Percentiles rank a stretch among this genome's conserved stretches.
phyloP scores from a whole-genome alignment of 2,329 filamentous ascomycete genomes.

The Botrytis deweyae region DNA sequence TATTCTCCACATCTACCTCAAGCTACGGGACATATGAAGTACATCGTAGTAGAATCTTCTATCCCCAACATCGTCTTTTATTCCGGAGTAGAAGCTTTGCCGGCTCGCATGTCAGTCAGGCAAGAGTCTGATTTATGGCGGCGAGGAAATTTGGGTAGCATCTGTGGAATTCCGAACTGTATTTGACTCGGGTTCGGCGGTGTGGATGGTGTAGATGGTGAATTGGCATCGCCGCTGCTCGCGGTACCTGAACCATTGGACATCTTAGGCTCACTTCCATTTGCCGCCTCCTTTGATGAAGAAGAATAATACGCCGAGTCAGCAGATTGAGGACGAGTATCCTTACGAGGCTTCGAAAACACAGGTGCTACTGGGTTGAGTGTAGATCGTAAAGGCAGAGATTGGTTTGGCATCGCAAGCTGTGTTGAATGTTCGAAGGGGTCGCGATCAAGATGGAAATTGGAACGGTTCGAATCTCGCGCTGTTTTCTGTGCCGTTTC shows the following conservation, averaged over 20 bases:
- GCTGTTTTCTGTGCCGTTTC: background rate
- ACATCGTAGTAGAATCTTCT: background rate
- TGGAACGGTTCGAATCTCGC: background rate
- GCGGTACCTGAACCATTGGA: background rate
- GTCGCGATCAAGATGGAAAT: background rate
- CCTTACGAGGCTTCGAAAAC: background rate
- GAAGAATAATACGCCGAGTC: background rate
- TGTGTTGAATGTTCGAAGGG: background rate
- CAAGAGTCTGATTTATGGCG: background rate
- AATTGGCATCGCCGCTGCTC: too few species aligned
- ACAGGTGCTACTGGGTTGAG: background rate
- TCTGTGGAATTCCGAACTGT: background rate
- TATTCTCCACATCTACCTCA: background rate
- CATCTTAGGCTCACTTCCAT: background rate
- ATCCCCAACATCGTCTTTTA: background rate
- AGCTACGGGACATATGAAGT: background rate
- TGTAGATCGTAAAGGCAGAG: background rate
- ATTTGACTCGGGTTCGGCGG: background rate
- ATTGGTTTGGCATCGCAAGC: background rate
- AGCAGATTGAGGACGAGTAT: background rate
- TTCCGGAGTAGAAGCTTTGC: background rate
- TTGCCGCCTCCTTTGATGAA: background rate
- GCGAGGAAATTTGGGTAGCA: background rate
- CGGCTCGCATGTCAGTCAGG: background rate
- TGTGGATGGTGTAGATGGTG: too few species aligned